Base-by-base conservation (phyloP, 2,329 filamentous ascomycete species). In the Shiraia sp. region DNA sequence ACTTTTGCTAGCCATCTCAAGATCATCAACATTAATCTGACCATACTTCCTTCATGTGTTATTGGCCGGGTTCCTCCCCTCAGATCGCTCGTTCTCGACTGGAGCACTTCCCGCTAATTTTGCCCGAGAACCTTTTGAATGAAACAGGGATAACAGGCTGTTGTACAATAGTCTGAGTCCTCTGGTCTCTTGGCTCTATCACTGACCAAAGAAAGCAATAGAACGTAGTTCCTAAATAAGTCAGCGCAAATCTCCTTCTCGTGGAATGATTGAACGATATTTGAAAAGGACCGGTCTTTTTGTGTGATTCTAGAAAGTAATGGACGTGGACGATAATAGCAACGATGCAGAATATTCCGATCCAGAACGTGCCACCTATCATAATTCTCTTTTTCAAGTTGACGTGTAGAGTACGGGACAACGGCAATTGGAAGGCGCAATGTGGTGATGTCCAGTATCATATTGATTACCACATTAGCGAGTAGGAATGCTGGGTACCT, bases 121-220 rank as follows among this genome's bases (percentile, higher is more conserved):
- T 4, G 17, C 13, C 7, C 17, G 30, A 32, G 30, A 32, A 19
- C 15, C n/a, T 2, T 17, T 13, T 32, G 30, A 22, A 15, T 32
- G 30, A 19, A 32, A 32, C 7, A 32, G 17, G 7, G 30, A 32
- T 7, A 17, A 17, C 30, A 32, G 19, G n/a, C 30, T 32, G 9
- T 32, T 32, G 15, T 17, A 17, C 14, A 17, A 17, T 3, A 32
- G 14, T 12, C 30, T 32, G 17, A 32, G 19, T 5, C 32, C 32
- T 3, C 19, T 19, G 4, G 17, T 34, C 12, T 34, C 32, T 24
- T 24, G 32, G 32, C n/a, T 34, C 32, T 4, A 34, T 14, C 6
- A 34, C 32, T 10, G 19, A 34, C 32, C 32, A 34, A n/a, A 34
- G 23, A 25, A 14, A 24, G 16, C 32, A 34, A n/a, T 34, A 34